Base-by-base conservation (phyloP, 306 rosid genomes). In the Trichosanthes cucumerina region DNA sequence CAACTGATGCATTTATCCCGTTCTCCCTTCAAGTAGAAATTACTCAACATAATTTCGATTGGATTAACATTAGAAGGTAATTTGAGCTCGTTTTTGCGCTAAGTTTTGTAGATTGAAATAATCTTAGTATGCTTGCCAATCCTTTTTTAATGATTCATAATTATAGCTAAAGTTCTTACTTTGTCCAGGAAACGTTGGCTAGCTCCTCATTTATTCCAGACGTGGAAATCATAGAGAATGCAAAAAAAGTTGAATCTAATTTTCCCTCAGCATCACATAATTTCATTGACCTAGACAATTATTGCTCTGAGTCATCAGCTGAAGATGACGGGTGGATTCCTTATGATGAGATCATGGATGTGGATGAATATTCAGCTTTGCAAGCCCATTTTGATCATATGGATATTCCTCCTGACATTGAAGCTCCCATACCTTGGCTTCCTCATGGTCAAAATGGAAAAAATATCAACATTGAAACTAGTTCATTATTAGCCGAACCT, bases 371-470 rank as follows among this genome's bases (percentile, higher is more conserved):
- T 80, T 79, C 89, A 52, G 57, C 76, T 52, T 68, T 91, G 80
- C 93, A 91, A 85, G 82, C 86, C 16, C 90, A 85, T 74, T 90
- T 93, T 81, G 96, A 93, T 83, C 79, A 82, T 23, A 88, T 82
- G 62, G 84, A 90, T 60, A 84, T 91, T 75, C 97, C 98, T 80
- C 75, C 97, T 7, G 97, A 88, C 60, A 81, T 93, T 76, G 98
- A 93, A 87, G 93, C 90, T 52, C 86, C 97, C 0, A 81, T 93
- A 78, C 96, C 96, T 82, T 90, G 90, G 93, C 23, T 90, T 81
- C 53, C 83, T 4, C 86, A 82, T 72, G 79, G 76, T 52, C 46
- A 64, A 47, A 80, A 54, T 80, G 72, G 50, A 12, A 70, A 83
- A 31, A 80, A 81, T 11, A 18, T 74, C 58, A 41, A 52, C 78